phyloP scores from a whole-genome alignment of 2,329 filamentous ascomycete species.

The Fusarium sp. region DNA sequence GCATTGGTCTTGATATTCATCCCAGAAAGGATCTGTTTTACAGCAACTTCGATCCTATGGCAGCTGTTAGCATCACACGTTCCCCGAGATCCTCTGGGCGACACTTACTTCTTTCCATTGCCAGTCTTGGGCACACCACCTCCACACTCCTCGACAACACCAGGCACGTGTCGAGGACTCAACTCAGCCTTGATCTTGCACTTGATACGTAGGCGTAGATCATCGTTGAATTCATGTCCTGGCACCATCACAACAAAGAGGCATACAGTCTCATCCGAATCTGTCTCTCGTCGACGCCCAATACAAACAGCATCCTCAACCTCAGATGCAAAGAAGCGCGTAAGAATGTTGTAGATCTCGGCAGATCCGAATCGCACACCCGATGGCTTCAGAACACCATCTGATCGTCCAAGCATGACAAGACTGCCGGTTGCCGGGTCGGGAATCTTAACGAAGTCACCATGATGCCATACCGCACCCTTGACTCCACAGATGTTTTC shows the following conservation, averaged over 20 bases:
- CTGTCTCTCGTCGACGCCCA: slow-evolving; percentile 77
- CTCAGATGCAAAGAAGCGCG: slow-evolving; percentile 82
- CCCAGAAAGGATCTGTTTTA: slow-evolving; percentile 95
- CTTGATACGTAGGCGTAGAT: slow-evolving; percentile 75
- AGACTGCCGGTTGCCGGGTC: slow-evolving; percentile 81
- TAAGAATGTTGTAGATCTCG: slow-evolving; percentile 95
- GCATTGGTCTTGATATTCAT: slow-evolving; percentile 89
- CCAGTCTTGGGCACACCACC: slow-evolving; percentile 89
- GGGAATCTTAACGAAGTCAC: slow-evolving; percentile 82
- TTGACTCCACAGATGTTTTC: slow-evolving; percentile 56
- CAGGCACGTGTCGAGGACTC: slow-evolving; percentile 90
- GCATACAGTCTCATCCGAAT: slow-evolving; percentile 87
- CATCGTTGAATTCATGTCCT: slow-evolving; percentile 67
- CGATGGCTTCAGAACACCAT: slow-evolving; percentile 92
- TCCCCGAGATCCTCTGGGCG: not conserved
- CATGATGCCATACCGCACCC: slow-evolving; percentile 85
- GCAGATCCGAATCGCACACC: slow-evolving; percentile 93
- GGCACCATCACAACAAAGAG: slow-evolving; percentile 85
- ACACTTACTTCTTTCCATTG: slow-evolving; percentile 91
- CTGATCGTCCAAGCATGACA: slow-evolving; percentile 91
- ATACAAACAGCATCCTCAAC: slow-evolving; percentile 91
- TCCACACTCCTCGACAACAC: slow-evolving; percentile 81
- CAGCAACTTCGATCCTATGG: slow-evolving; percentile 86
- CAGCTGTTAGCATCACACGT: slow-evolving; percentile 26
- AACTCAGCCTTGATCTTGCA: slow-evolving; percentile 79